Base-by-base conservation (phyloP, 176 grass and related monocot genomes). In the Typha latifolia region DNA sequence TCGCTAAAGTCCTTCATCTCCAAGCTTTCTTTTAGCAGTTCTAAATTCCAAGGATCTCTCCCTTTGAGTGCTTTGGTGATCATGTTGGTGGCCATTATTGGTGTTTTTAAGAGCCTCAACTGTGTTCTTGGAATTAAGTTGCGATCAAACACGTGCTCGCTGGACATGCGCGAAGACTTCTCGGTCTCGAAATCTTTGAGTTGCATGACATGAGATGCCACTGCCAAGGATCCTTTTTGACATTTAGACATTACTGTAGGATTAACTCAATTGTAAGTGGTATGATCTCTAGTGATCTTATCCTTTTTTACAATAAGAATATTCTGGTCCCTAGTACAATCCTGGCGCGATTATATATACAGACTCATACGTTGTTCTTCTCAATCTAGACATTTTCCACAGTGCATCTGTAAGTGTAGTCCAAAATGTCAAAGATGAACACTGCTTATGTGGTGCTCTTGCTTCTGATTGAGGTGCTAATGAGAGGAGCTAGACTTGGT, bases 321-420 rank as follows among this genome's bases (percentile, higher is more conserved):
- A 61, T n/a, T 62, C 47, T 74, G 20, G 13, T 47, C 12, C 48
- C 1, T 7, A 12, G 14, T 29, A 49, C 69, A 37, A 47, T 18
- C 75, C 66, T 69, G 24, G 49, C 66, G 52, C 65, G 51, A 47
- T 12, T 95, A 90, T 87, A 95, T 84, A 84, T 78, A 86, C n/a
- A 70, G 26, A 48, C 67, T 79, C 72, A 23, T 66, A 79, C 71
- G 34, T 61, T 48, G 69, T 12, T 67, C 49, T 23, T 64, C 65
- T 29, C 31, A 43, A 43, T 72, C n/a, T 20, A 4, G 19, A 11
- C 15, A 48, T 2, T 23, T 31, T 12, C 18, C 32, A 18, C 4
- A 9, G 12, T 12, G 62, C 12, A 20, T 27, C 2, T n/a, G 13
- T 22, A 50, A 59, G 32, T 7, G 5, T 13, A 12, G 57, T 47